Conservation (phyloP, 1,284 basidiomycete genomes). For the Ganoderma meredithae region DNA sequence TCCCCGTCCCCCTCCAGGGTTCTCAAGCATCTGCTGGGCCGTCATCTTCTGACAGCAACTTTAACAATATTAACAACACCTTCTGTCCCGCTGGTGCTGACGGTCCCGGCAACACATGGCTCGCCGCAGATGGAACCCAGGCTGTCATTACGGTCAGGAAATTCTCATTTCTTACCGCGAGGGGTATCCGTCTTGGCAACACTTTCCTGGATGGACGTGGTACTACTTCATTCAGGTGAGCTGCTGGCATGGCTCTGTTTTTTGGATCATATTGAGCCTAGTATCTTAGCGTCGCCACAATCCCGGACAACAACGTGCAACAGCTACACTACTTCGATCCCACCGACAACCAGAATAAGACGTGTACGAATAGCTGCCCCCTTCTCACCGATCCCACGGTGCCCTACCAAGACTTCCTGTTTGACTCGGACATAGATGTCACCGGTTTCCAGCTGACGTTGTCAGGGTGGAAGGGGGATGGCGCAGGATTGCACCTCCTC, state of each 20-base stretch:
- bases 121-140: constrained; percentile 75
- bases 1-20: constrained; percentile 80
- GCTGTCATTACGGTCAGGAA: constrained; percentile 81
- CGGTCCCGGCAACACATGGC: constrained; percentile 86
- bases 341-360: constrained; percentile 71
- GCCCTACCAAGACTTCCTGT: constrained; percentile 90
- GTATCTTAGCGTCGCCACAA: constrained; percentile 72
- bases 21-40: constrained; percentile 78
- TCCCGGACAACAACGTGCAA: constrained; percentile 88
- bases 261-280: not conserved
- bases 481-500: constrained; percentile 87
- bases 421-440: constrained; percentile 65
- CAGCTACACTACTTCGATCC: constrained; percentile 84
- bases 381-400: constrained; percentile 77
- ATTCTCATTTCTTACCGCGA: constrained; percentile 75
- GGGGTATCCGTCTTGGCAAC: constrained; percentile 90
- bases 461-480: constrained; percentile 77
- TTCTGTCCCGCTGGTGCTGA: constrained; percentile 87
- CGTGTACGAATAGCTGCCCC: constrained; percentile 78
- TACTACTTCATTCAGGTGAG: constrained; percentile 86
- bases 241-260: constrained; percentile 20
- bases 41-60: constrained; percentile 68
- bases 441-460: constrained; percentile 89
- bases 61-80: constrained; percentile 75
- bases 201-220: constrained; percentile 84